phyloP scores from a whole-genome alignment of 192 early-diverging fungal species.

The Backusella morwellensis region DNA sequence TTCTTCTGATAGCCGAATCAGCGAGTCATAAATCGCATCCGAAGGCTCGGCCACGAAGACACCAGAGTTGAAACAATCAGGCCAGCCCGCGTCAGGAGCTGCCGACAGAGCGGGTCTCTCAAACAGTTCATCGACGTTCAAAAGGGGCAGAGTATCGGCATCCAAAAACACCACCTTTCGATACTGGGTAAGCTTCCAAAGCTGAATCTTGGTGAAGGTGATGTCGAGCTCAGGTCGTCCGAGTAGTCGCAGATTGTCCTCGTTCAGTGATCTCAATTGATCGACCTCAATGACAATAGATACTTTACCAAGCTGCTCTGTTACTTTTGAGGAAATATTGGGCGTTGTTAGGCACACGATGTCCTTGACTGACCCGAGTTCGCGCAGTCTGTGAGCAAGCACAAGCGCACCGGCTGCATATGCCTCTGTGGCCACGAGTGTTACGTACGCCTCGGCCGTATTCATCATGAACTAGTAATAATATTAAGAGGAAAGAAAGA shows the following conservation, averaged over 20 bases:
- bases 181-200: conserved; percentile 75
- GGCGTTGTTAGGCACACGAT: conserved; percentile 74
- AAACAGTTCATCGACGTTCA: conserved; percentile 84
- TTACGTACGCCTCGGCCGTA: conserved; percentile 68
- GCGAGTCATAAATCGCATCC: conserved; percentile 44
- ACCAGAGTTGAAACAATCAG: conserved; percentile 97
- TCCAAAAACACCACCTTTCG: conserved; percentile 79
- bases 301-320: conserved; percentile 50
- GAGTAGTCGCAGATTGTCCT: conserved; percentile 63
- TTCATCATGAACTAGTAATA: not conserved
- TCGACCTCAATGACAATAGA: conserved; percentile 80
- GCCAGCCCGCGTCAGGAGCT: conserved; percentile 93
- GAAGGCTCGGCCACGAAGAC: conserved; percentile 78
- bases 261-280: conserved; percentile 57
- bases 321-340: conserved; percentile 47
- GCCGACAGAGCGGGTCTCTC: conserved; percentile 71
- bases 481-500: not conserved
- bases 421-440: conserved; percentile 81
- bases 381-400: conserved; percentile 72
- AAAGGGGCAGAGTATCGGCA: conserved; percentile 85
- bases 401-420: conserved; percentile 86
- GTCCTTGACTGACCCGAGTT: conserved; percentile 55
- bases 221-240: conserved; percentile 90
- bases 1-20: conserved; percentile 49
- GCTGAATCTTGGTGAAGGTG: conserved; percentile 90